phyloP scores from a whole-genome alignment of 1,284 basidiomycete species.

The Apiotrichum sp. region DNA sequence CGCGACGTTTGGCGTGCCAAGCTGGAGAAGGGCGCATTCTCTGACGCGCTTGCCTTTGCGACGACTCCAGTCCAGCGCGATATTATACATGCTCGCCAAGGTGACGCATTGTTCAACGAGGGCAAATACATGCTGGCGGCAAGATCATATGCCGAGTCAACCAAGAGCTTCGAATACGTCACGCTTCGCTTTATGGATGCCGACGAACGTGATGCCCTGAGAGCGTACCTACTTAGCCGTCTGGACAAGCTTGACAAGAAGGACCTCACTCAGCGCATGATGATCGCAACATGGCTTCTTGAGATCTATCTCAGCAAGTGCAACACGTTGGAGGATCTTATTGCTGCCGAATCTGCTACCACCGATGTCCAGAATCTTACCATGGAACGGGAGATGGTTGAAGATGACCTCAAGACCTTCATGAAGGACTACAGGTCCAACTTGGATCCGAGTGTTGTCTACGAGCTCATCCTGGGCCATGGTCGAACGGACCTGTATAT shows the following conservation, averaged over 20 bases:
- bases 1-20: slow-evolving; percentile 93
- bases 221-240: slow-evolving; percentile 82
- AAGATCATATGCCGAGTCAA: slow-evolving; percentile 82
- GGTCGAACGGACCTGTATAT: slow-evolving; percentile 89
- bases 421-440: slow-evolving; percentile 86
- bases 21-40: slow-evolving; percentile 69
- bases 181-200: slow-evolving; percentile 83
- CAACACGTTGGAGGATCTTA: slow-evolving; percentile 82
- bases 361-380: slow-evolving; percentile 81
- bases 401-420: slow-evolving; percentile 88
- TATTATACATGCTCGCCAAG: slow-evolving; percentile 75
- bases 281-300: slow-evolving; percentile 97
- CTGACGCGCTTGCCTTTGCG: slow-evolving; percentile 70
- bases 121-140: slow-evolving; percentile 85
- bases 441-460: slow-evolving; percentile 76
- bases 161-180: slow-evolving; percentile 86
- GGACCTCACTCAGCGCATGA: slow-evolving; percentile 91
- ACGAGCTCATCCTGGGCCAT: slow-evolving; percentile 87
- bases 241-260: slow-evolving; percentile 74
- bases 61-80: slow-evolving; percentile 81
- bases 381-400: slow-evolving; percentile 73
- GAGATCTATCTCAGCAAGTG: slow-evolving; percentile 97
- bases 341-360: slow-evolving; percentile 65
- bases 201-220: slow-evolving; percentile 83
- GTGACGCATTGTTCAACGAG: slow-evolving; percentile 72